These are phyloP conservation scores for Sporothrix dimorphospora DNA, from an alignment of 2,329 filamentous ascomycete species.

Conservation along the genomic window DNA sequence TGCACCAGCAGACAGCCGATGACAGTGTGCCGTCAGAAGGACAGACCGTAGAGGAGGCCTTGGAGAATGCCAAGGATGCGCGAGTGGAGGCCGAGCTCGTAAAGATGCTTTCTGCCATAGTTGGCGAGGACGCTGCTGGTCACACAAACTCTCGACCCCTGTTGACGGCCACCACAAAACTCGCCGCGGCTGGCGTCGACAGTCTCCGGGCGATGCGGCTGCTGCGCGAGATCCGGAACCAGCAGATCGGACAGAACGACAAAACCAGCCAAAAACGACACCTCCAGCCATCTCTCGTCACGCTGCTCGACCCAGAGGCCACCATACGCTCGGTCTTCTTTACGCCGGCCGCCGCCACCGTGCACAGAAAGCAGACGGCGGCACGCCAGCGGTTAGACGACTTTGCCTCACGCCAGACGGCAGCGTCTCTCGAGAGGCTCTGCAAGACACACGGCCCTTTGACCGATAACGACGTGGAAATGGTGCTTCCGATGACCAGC, in stretches of 20 bases:
- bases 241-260: slow-evolving; percentile 25
- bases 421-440: not conserved
- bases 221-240: slow-evolving; percentile 40
- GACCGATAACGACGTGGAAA: slow-evolving; percentile 34
- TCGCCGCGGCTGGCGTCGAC: slow-evolving; percentile 39
- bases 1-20: not conserved
- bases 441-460: not conserved
- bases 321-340: slow-evolving; percentile 36
- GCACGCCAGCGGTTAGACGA: not conserved
- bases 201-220: slow-evolving; percentile 43
- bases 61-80: not conserved
- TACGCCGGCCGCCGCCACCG: not conserved
- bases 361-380: not conserved
- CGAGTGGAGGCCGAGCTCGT: not conserved
- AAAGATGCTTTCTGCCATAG: not conserved
- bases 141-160: not conserved
- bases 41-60: too few species aligned
- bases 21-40: not conserved
- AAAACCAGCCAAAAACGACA: not conserved
- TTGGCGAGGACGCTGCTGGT: not conserved
- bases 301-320: slow-evolving; percentile 39
- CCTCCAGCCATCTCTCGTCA: slow-evolving; percentile 35
- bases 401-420: not conserved
- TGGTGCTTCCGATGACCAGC: slow-evolving; percentile 41
- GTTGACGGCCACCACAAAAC: slow-evolving; percentile 27